Conservation (phyloP, 208 protist genomes). For the Leishmania arabica region DNA sequence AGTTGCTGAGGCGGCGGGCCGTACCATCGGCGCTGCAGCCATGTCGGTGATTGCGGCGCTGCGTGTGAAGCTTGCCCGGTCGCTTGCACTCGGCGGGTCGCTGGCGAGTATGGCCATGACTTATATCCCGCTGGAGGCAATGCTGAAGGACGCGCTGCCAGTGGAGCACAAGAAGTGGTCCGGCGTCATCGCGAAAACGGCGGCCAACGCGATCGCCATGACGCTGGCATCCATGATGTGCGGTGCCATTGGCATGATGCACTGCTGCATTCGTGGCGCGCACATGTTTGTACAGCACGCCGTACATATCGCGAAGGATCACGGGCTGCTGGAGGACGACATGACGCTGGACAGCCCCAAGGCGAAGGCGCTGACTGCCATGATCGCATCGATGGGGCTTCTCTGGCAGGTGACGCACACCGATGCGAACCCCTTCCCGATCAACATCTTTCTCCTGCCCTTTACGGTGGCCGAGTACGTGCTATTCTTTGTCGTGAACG, state of each 20-base stretch:
- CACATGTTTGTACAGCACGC: conserved; percentile 51
- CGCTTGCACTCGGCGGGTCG: conserved; percentile 60
- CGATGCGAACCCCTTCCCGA: conserved; percentile 66
- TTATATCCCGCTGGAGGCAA: conserved; percentile 46
- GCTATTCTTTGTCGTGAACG: conserved; percentile 34
- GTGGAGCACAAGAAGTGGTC: conserved; percentile 60
- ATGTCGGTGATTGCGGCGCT: conserved; percentile 72
- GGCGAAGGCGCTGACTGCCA: conserved; percentile 41
- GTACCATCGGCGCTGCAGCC: conserved; percentile 41
- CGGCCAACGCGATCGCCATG: conserved; percentile 39
- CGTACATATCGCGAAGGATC: conserved; percentile 39
- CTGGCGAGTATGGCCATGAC: conserved; percentile 49
- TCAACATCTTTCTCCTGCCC: conserved; percentile 78
- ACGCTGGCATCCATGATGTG: conserved; percentile 41
- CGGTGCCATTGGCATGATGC: conserved; percentile 45
- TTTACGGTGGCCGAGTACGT: conserved; percentile 56
- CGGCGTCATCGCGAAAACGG: conserved; percentile 29
- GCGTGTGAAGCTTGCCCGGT: conserved; percentile 49
- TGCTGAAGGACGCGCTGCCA: conserved; percentile 54
- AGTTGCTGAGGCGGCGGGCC: conserved; percentile 39
- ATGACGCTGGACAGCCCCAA: conserved; percentile 42
- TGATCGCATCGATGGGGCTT: conserved; percentile 67
- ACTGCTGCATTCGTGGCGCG: conserved; percentile 67
- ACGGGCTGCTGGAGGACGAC: conserved; percentile 46
- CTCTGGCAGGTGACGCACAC: conserved; percentile 69